Base-by-base conservation (phyloP, 306 rosid genomes). In the Pyrus pyrifolia region DNA sequence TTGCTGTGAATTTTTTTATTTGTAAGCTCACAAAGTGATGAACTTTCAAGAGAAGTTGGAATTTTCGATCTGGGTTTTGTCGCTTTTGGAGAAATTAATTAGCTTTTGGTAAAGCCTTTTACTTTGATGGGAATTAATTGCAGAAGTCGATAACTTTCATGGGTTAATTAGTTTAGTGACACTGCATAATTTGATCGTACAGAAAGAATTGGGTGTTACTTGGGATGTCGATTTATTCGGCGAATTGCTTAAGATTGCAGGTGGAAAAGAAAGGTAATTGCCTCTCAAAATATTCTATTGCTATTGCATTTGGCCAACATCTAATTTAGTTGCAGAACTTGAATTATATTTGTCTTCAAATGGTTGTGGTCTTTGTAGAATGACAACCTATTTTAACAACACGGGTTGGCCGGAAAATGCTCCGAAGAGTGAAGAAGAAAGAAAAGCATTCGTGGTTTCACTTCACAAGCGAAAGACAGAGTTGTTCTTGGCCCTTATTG, bases 141-240 rank as follows among this genome's bases (percentile, higher is more conserved):
- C 59, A 18, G 59, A 52, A 49, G 6, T 49, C 44, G 53, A 10
- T 79, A 59, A 13, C 70, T 76, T 72, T 3, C 18, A 58, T 62
- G 75, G 69, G 55, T 81, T 71, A 68, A 42, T 42, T 42, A 2
- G 12, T 42, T 52, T 52, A 52, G 23, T 70, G 52, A 53, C 57
- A 38, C 8, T 13, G 13, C 59, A 67, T 40, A 17, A 73, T 80
- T 42, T 80, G 81, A 80, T n/a, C 27, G 66, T 46, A 42, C 87
- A 95, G 98, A 92, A 75, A 87, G 96, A 88, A 79, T 87, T 95
- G 84, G 93, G 97, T 8, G 92, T 90, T 73, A 88, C 92, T 0
- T 95, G 98, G 98, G 96, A 92, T 83, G 98, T 95, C 49, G 98
- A 95, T 57, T 88, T 95, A 90, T 95, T 92, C 22, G 97, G 97